Percentiles rank a stretch among this genome's conserved stretches.
These are phyloP conservation scores for Fusarium sp. DNA, from an alignment of 2,329 filamentous ascomycete genomes.

Conservation along the genomic window DNA sequence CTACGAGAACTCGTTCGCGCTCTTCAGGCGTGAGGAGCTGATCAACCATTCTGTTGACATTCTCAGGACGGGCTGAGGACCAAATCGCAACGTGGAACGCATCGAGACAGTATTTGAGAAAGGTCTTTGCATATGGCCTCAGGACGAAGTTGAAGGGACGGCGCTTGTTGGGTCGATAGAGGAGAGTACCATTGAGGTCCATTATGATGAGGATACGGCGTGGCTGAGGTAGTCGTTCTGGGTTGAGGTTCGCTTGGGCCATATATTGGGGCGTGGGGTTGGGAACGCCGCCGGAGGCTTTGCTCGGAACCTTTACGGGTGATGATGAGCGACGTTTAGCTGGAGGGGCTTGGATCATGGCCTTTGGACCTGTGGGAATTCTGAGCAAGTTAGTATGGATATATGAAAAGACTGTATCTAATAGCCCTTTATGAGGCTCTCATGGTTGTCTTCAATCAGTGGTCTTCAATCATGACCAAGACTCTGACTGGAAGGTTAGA, in stretches of 20 bases:
- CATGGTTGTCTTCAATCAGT: background rate
- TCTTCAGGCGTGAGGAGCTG: constrained; percentile 71
- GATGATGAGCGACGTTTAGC: constrained; percentile 9
- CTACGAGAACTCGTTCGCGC: constrained; percentile 68
- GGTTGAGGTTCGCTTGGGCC: constrained; percentile 60
- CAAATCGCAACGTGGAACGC: constrained; percentile 88
- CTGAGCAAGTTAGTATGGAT: constrained; percentile 11
- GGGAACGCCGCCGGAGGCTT: constrained; percentile 69
- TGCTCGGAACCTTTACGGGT: constrained; percentile 47
- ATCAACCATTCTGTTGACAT: constrained; percentile 76
- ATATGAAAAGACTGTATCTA: background rate
- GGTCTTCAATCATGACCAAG: background rate
- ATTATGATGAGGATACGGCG: constrained; percentile 83
- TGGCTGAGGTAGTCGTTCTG: constrained; percentile 58
- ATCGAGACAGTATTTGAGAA: constrained; percentile 79
- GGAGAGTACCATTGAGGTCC: constrained; percentile 92
- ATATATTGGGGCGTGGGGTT: constrained; percentile 72
- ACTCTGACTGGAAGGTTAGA: no score
- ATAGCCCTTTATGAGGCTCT: background rate
- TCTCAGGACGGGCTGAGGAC: constrained; percentile 84
- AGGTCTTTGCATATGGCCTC: constrained; percentile 75
- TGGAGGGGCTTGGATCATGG: background rate
- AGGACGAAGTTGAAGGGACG: constrained; percentile 66
- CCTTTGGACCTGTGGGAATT: constrained; percentile 13
- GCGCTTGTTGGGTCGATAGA: constrained; percentile 73